These are phyloP conservation scores for Yamadazyma atlantica DNA, from an alignment of 1,139 yeast genomes.

Conservation along the genomic window DNA sequence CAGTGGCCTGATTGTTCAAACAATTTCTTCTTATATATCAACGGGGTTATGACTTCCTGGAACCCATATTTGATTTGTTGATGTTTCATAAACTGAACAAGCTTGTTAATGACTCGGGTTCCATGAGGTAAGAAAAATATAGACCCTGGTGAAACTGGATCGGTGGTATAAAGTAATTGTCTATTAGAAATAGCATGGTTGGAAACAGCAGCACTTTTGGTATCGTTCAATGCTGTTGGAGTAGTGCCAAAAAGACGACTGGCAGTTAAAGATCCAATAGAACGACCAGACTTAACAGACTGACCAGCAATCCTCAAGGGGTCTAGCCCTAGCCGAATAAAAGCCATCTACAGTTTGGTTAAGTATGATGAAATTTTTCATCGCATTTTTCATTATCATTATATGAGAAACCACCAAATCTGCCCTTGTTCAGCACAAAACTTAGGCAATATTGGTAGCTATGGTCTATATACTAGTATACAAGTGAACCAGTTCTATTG, in stretches of 20 bases:
- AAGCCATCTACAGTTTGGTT: background rate
- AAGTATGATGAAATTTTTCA: background rate
- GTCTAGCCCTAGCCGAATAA: too few species aligned
- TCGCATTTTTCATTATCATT: slow-evolving; percentile 1
- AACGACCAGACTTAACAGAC: too few species aligned
- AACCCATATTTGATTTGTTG: slow-evolving; percentile 84
- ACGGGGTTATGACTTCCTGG: slow-evolving; percentile 90
- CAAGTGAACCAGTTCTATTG: background rate
- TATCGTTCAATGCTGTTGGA: background rate
- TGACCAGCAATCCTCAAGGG: too few species aligned
- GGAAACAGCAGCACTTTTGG: slow-evolving; percentile 24
- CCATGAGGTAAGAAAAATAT: slow-evolving; percentile 91
- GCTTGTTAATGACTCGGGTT: slow-evolving; percentile 75
- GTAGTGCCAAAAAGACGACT: background rate
- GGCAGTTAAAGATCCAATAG: background rate
- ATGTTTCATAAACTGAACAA: slow-evolving; percentile 77
- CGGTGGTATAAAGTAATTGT: slow-evolving; percentile 76
- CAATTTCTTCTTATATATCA: slow-evolving; percentile 77
- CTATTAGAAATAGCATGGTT: slow-evolving; percentile 55
- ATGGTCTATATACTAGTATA: background rate
- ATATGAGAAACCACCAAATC: background rate
- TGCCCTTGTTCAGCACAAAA: too few species aligned
- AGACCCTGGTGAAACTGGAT: slow-evolving; percentile 82
- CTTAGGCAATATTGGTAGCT: too few species aligned
- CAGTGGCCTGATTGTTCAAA: slow-evolving; percentile 97